Evolutionary conservation across 2,329 filamentous ascomycete species (phyloP).

Genomic region (Apiospora aurea): DNA sequence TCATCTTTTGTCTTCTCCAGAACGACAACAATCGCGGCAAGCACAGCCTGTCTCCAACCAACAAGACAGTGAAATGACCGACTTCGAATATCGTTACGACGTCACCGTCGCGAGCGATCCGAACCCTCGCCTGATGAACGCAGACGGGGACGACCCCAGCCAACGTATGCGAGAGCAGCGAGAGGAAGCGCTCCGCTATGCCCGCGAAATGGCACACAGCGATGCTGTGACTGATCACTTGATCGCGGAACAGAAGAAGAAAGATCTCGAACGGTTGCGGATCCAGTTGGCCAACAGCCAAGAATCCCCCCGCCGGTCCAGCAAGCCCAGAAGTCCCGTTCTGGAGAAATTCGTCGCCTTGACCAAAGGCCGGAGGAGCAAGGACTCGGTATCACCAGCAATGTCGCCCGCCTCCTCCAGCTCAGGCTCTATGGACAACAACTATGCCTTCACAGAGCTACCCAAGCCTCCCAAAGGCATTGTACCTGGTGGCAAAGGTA

Average conservation of each 20-base stretch:
- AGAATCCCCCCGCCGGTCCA: constrained; percentile 36
- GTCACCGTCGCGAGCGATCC: constrained; percentile 31
- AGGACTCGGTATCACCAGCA: constrained; percentile 43
- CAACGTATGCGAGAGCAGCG: constrained; percentile 33
- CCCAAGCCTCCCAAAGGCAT: constrained; percentile 43
- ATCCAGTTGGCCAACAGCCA: constrained; percentile 49
- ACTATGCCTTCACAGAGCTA: constrained; percentile 30
- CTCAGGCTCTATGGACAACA: constrained; percentile 41
- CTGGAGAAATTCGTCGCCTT: constrained; percentile 58
- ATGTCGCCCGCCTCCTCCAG: constrained; percentile 44
- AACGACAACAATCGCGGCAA: constrained; percentile 33
- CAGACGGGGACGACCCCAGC: constrained; percentile 32
- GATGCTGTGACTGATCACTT: constrained; percentile 57
- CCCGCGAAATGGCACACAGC: constrained; percentile 50
- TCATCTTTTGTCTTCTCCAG: constrained; percentile 27
- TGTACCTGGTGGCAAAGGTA: constrained; percentile 53
- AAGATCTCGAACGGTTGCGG: constrained; percentile 54
- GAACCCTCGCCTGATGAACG: constrained; percentile 32
- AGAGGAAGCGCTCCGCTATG: constrained; percentile 42
- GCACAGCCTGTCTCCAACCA: constrained; percentile 31
- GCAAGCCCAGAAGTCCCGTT: constrained; percentile 50
- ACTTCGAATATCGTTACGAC: constrained; percentile 25
- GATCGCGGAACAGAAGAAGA: constrained; percentile 57
- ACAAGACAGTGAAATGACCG: constrained; percentile 30
- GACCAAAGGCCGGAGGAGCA: constrained; percentile 50